phyloP scores from a whole-genome alignment of 1,139 yeast genomes.

The Scheffersomyces segobiensis region DNA sequence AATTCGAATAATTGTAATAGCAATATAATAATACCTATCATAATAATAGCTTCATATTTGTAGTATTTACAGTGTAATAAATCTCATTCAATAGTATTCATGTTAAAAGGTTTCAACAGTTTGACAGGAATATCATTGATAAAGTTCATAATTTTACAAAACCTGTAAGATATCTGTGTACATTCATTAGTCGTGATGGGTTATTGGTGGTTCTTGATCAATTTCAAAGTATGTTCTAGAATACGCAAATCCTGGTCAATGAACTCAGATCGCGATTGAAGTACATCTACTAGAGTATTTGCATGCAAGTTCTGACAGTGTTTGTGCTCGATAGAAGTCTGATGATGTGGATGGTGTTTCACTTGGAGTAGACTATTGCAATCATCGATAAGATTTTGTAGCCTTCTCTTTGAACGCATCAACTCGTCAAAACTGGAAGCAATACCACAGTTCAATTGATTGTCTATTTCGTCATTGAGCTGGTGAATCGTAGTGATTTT shows the following conservation, averaged over 20 bases:
- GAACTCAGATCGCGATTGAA: constrained; percentile 23
- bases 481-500: constrained; percentile 48
- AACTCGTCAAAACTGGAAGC: constrained; percentile 19
- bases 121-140: background rate
- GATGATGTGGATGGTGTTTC: background rate
- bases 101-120: background rate
- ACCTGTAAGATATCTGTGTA: background rate
- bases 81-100: background rate
- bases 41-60: background rate
- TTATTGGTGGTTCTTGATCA: constrained; percentile 4
- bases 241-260: constrained; percentile 26
- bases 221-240: constrained; percentile 18
- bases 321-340: background rate
- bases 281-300: constrained; percentile 12
- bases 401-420: constrained; percentile 18
- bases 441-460: constrained; percentile 32
- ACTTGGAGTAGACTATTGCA: constrained; percentile 6
- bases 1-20: background rate
- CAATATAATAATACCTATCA: background rate
- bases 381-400: constrained; percentile 19
- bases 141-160: no score
- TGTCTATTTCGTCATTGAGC: constrained; percentile 37
- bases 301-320: background rate
- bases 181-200: background rate
- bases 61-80: background rate